phyloP scores from a whole-genome alignment of 164 flowering plant genomes.

The Buxus sempervirens region DNA sequence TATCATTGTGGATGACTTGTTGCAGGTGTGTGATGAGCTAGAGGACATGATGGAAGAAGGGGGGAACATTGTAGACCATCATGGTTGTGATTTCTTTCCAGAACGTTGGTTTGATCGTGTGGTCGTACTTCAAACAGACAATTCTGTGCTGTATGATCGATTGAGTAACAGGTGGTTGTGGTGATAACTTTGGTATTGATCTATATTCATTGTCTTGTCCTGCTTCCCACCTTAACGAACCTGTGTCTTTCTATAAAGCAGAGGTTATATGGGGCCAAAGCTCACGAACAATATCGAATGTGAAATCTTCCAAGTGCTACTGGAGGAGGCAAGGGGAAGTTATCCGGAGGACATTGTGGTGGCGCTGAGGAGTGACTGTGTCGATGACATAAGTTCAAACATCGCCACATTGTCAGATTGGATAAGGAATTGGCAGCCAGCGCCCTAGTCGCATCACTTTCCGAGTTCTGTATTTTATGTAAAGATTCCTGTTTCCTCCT shows the following conservation, averaged over 20 bases:
- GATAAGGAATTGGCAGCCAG: conserved; percentile 57
- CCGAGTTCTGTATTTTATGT: too few species aligned
- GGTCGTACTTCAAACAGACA: conserved; percentile 90
- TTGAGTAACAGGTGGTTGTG: conserved; percentile 55
- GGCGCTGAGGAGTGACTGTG: conserved; percentile 62
- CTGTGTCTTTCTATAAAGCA: conserved; percentile 17
- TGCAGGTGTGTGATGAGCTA: conserved; percentile 91
- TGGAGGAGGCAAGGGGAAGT: conserved; percentile 85
- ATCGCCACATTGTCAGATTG: conserved; percentile 62
- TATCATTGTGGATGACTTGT: neutral
- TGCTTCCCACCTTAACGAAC: neutral
- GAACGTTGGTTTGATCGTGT: conserved; percentile 95
- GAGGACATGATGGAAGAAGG: conserved; percentile 94
- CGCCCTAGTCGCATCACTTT: neutral
- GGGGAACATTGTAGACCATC: conserved; percentile 87
- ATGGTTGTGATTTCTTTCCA: conserved; percentile 96
- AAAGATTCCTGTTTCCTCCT: too few species aligned
- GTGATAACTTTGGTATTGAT: neutral
- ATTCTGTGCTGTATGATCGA: conserved; percentile 76
- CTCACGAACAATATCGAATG: conserved; percentile 81
- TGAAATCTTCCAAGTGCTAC: conserved; percentile 83
- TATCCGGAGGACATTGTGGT: conserved; percentile 69
- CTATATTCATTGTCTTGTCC: neutral
- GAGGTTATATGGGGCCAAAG: conserved; percentile 80
- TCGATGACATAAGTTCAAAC: conserved; percentile 72